A percentile compares a stretch with the other conserved stretches of the same genome.
Evolutionary conservation across 805 yeast species (phyloP).

Genomic region (Hanseniaspora nectarophila): DNA sequence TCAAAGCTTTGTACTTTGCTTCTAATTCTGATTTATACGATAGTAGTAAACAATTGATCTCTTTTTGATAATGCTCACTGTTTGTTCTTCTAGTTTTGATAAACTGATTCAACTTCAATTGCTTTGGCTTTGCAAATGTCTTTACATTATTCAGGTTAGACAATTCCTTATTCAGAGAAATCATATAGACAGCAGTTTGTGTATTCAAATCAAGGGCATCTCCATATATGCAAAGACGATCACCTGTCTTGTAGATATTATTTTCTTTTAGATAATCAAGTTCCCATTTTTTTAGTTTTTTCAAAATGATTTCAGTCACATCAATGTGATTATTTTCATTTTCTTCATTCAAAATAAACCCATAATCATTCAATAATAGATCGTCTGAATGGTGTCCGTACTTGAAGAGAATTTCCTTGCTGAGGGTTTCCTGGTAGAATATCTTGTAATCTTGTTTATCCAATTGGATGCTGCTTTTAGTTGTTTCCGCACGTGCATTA

Average conservation of each 20-base stretch:
- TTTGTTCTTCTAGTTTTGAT: neutral
- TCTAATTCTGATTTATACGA: neutral
- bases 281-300: neutral
- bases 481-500: constrained; percentile 43
- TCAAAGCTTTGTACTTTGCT: neutral
- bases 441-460: constrained; percentile 2
- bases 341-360: constrained; percentile 43
- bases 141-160: neutral
- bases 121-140: constrained; percentile 1
- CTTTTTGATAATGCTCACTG: neutral
- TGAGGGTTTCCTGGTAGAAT: neutral
- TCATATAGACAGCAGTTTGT: neutral
- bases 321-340: constrained; percentile 68
- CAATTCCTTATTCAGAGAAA: constrained; percentile 5
- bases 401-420: constrained; percentile 53
- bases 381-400: constrained; percentile 87
- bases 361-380: constrained; percentile 74
- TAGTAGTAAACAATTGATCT: neutral
- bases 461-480: neutral
- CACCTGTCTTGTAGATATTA: neutral
- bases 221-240: neutral
- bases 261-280: neutral
- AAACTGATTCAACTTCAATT: neutral
- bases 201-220: neutral
- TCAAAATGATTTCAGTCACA: constrained; percentile 29